phyloP scores from a whole-genome alignment of 1,284 basidiomycete genomes.

The Cutaneotrichosporon cutaneum region DNA sequence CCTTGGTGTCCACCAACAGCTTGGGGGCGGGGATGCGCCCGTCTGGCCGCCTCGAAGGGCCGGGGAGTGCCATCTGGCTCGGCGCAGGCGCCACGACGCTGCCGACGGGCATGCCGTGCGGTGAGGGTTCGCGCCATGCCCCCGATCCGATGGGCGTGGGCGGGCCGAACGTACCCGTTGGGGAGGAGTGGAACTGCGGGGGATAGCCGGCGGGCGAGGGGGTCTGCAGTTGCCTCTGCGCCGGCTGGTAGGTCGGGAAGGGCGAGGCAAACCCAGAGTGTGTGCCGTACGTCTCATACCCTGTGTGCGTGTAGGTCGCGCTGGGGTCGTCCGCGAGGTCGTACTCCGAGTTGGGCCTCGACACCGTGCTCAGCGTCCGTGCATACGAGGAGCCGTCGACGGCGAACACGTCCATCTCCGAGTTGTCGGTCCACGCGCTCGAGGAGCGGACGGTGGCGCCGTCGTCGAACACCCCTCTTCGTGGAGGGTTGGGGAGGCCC shows the following conservation, averaged over 20 bases:
- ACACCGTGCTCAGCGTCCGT: slow-evolving; percentile 35
- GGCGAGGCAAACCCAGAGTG: neutral
- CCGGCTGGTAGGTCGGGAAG: neutral
- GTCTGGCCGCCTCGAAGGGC: neutral
- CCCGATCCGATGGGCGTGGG: neutral
- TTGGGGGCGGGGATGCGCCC: slow-evolving; percentile 19
- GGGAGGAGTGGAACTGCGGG: neutral
- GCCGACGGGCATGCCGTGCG: neutral
- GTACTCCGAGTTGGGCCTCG: slow-evolving; percentile 27
- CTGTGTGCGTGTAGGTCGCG: slow-evolving; percentile 13
- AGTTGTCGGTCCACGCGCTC: slow-evolving; percentile 35
- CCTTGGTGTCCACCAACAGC: slow-evolving; percentile 26
- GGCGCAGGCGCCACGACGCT: neutral
- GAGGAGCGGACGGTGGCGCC: slow-evolving; percentile 7
- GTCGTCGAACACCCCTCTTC: neutral
- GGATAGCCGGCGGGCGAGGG: neutral
- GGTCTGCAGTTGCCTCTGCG: neutral
- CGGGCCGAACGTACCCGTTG: neutral
- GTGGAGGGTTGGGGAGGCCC: neutral
- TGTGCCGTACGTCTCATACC: neutral
- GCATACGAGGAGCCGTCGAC: slow-evolving; percentile 37
- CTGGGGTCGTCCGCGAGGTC: slow-evolving; percentile 24
- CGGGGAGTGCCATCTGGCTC: neutral
- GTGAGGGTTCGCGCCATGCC: neutral
- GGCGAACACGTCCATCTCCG: slow-evolving; percentile 38